Evolutionary conservation across 352 stramenopile genomes (phyloP), one percentile per base, ranked within the genome.

Genomic region (Thraustotheca clavata): DNA sequence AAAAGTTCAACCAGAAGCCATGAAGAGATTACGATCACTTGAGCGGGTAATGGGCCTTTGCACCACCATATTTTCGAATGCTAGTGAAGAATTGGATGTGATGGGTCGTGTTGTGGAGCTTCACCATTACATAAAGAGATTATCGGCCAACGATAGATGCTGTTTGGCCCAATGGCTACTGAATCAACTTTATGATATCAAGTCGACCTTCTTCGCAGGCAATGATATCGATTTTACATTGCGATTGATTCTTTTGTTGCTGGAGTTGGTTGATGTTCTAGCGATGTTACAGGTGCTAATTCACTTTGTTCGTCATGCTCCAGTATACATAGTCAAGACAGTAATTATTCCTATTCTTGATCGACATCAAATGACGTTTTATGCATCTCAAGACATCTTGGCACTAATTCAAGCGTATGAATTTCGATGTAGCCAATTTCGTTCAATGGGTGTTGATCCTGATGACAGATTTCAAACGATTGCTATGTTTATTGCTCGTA

Each of bases 191-290:
- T 94, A 94, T 68, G 78, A 89, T 5, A 35, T 52, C 55, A 79
- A 91, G 49, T 32, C 69, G 3, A 81, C 73, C 0, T 94, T 94
- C 62, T 94, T 94, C 49, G 73, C 79, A 0, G 88, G 92, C 48
- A 91, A 82, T 5, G 83, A 92, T 67, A 82, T 94, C 29, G 85
- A 94, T 47, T 83, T 92, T 39, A 73, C 91, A 40, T 80, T 94
- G 32, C 81, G 83, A 5, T 69, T 94, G 6, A 76, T 92, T 18
- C 91, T 82, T 12, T 72, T 94, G 22, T 62, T 93, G 12, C 66
- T 94, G 27, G 85, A 94, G 67, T 87, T 94, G 16, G 67, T 90
- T 20, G 85, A 94, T 33, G 73, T 90, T 18, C 61, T 92, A 27
- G 79, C 79, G 8, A 67, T 94, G 31, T 63, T 94, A n/a, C 80